phyloP scores from a whole-genome alignment of 2,329 filamentous ascomycete species.

The Exophiala sp. region DNA sequence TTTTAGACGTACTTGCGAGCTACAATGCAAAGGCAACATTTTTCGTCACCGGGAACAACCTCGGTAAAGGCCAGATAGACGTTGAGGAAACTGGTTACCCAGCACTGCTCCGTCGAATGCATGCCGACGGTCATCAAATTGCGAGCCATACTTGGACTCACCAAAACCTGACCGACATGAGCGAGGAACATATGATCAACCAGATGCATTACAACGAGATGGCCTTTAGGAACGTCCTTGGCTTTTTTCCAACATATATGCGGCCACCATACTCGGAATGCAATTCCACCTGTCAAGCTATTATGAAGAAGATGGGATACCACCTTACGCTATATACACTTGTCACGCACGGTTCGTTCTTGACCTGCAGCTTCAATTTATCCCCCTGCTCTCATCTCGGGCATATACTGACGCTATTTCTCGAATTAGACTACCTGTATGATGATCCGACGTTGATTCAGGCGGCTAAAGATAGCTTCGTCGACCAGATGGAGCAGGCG shows the following conservation, averaged over 20 bases:
- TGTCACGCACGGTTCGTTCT: neutral
- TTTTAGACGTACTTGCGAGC: neutral
- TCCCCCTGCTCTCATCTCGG: neutral
- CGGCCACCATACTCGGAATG: neutral
- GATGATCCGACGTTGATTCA: neutral
- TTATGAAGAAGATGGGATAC: neutral
- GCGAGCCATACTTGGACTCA: neutral
- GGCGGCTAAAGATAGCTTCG: neutral
- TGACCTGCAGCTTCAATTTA: neutral
- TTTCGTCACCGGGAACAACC: neutral
- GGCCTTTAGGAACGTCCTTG: neutral
- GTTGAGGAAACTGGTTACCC: neutral
- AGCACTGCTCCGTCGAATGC: neutral
- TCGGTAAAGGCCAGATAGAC: neutral
- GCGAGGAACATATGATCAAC: neutral
- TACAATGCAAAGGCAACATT: neutral
- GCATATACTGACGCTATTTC: neutral
- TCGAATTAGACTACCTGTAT: neutral
- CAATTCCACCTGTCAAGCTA: neutral
- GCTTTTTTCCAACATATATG: neutral
- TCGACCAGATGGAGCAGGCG: neutral
- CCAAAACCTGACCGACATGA: neutral
- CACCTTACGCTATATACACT: neutral
- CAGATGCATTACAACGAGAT: neutral
- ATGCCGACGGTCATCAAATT: neutral